phyloP scores from a whole-genome alignment of 140 eudicot species.

The Bidens hawaiensis region DNA sequence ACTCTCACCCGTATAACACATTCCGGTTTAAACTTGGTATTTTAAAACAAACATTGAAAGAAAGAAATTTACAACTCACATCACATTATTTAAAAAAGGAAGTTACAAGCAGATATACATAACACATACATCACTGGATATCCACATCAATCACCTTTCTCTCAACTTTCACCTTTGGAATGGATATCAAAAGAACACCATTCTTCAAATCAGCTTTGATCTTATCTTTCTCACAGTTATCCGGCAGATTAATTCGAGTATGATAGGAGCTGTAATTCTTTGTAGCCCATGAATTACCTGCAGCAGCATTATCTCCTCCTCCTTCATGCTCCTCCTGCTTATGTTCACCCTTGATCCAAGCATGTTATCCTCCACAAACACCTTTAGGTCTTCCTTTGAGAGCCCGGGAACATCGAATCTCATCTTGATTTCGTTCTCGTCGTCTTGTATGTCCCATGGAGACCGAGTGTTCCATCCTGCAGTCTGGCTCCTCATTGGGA shows the following conservation, averaged over 20 bases:
- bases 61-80: no score
- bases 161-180: slow-evolving; percentile 65
- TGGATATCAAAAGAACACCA: slow-evolving; percentile 67
- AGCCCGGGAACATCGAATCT: slow-evolving; percentile 85
- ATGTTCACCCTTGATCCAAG: slow-evolving; percentile 77
- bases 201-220: slow-evolving; percentile 73
- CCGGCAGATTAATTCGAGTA: slow-evolving; percentile 56
- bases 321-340: slow-evolving; percentile 26
- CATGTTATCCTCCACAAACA: slow-evolving; percentile 58
- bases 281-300: slow-evolving; percentile 39
- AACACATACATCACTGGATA: slow-evolving; percentile 33
- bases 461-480: slow-evolving; percentile 44
- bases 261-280: slow-evolving; percentile 45
- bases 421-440: slow-evolving; percentile 66
- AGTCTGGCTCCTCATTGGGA: slow-evolving; percentile 31
- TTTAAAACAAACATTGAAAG: no score
- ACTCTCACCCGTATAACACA: no score
- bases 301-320: slow-evolving; percentile 10
- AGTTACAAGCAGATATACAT: no score
- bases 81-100: no score
- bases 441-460: slow-evolving; percentile 74
- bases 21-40: no score
- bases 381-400: slow-evolving; percentile 67
- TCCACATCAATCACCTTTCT: slow-evolving; percentile 66
- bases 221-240: slow-evolving; percentile 61